Percentiles rank a stretch among this genome's conserved stretches.
Conservation (phyloP, 805 yeast species). For the Yamadazyma insecticola region DNA sequence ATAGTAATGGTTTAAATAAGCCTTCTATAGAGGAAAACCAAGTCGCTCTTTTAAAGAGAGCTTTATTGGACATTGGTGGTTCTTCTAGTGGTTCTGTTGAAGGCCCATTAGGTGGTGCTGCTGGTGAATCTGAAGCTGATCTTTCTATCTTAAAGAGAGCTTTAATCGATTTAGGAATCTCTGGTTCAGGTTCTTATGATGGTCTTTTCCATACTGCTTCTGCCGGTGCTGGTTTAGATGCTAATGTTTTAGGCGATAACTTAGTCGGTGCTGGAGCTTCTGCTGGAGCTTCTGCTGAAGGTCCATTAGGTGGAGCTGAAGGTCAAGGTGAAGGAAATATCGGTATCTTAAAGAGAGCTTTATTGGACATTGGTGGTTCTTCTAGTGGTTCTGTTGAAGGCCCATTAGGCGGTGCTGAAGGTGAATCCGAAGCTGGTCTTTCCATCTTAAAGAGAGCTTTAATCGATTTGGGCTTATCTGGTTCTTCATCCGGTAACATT, state of each 20-base stretch:
- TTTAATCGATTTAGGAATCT: constrained; percentile 7
- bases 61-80: constrained; percentile 7
- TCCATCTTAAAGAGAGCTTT: constrained; percentile 6
- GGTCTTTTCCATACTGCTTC: constrained; percentile 7
- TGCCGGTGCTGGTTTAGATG: constrained; percentile 10
- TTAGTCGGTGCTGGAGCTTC: constrained; percentile 12
- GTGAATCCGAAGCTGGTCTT: constrained; percentile 6
- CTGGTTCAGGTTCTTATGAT: constrained; percentile 6
- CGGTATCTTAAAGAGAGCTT: constrained; percentile 9
- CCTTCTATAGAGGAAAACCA: too few relatives aligned
- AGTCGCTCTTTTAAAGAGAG: constrained; percentile 12
- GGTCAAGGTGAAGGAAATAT: constrained; percentile 6
- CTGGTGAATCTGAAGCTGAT: constrained; percentile 7
- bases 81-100: constrained; percentile 7
- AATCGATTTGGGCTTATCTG: constrained; percentile 1
- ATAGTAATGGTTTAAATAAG: too few relatives aligned
- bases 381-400: constrained; percentile 5
- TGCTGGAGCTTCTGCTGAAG: constrained; percentile 7
- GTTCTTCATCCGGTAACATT: constrained; percentile 4
- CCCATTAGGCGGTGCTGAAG: constrained; percentile 10
- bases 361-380: constrained; percentile 10
- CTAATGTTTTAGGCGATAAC: constrained; percentile 13
- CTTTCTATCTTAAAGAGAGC: constrained; percentile 12
- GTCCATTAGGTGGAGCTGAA: constrained; percentile 6
- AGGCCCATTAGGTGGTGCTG: constrained; percentile 7